These are phyloP conservation scores for Zea luxurians DNA, from an alignment of 176 grass and related monocot species.

Conservation along the genomic window DNA sequence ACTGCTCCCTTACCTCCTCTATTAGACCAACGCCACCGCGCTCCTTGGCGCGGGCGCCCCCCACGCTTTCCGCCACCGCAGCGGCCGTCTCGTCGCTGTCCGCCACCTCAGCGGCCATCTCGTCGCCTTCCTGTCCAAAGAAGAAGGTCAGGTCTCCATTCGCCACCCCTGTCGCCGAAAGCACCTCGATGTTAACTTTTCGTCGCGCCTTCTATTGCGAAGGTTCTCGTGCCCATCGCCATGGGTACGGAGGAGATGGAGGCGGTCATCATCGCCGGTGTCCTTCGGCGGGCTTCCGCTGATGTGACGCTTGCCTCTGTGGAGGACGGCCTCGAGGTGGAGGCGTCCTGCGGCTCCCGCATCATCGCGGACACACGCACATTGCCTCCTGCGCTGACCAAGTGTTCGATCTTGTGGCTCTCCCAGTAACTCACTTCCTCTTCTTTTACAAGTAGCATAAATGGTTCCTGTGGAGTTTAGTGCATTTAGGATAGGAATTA, in stretches of 20 bases:
- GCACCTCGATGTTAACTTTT: background rate
- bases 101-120: background rate
- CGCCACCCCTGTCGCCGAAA: background rate
- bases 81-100: background rate
- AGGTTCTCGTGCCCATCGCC: conserved; percentile 85
- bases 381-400: conserved; percentile 69
- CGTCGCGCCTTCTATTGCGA: conserved; percentile 3
- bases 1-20: background rate
- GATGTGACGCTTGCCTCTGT: conserved; percentile 77
- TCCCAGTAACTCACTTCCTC: conserved; percentile 55
- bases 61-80: conserved; percentile 11
- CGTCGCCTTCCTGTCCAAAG: conserved; percentile 24
- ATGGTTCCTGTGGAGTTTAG: no score
- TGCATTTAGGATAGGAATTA: background rate
- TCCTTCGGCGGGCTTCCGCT: conserved; percentile 75
- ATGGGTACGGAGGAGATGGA: conserved; percentile 98
- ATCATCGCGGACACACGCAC: conserved; percentile 64
- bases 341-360: conserved; percentile 63
- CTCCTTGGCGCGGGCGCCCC: background rate
- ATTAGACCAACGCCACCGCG: background rate
- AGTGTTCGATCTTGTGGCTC: conserved; percentile 84
- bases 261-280: conserved; percentile 62
- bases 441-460: background rate
- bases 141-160: conserved; percentile 49
- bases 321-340: conserved; percentile 58